Evolutionary conservation across 2,329 filamentous ascomycete genomes (phyloP), one percentile per base, ranked within the genome.

Genomic region (Fusarium acutatum): DNA sequence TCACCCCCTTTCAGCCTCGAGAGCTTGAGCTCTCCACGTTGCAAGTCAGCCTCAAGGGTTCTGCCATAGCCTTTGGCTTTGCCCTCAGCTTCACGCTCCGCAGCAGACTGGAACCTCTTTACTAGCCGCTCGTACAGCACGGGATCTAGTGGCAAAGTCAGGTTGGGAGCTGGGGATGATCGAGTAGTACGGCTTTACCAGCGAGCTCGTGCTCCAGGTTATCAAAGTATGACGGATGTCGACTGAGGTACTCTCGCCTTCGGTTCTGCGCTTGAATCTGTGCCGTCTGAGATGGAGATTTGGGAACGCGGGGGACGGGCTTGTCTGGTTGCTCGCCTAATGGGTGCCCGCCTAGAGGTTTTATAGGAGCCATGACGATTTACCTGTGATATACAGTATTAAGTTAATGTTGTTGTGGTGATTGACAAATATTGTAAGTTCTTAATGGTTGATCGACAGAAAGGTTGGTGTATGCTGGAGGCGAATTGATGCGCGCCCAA

Each of bases 81-180:
- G 14, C 91, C 92, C 75, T 96, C 93, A 12, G 88, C 88, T 79
- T 94, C 90, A 60, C 94, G 90, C 82, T 97, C 94, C 8, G 87
- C 85, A 6, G 91, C 84, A 2, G 91, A 91, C 73, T 95, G 93
- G 80, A 95, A 95, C 58, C 90, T 90, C 59, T 94, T 90, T 68
- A 97, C 89, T 30, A 97, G 87, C 60, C 90, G 88, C 81, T 97
- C 93, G 84, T 97, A 97, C 37, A 97, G 88, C 14, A 96, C 84
- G 2, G 94, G 94, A 82, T 96, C 93, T 88, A 64, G n/a, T 44
- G 40, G 41, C 26, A 38, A 54, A 61, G 66, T 63, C 44, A 74
- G 64, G 67, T 58, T 61, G 28, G 43, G 43, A 50, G 52, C 34
- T 15, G 41, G 37, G 24, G 10, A 41, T 49, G 28, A 59, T 60